Conservation (phyloP, 306 rosid genomes). For the Gillenia trifoliata region DNA sequence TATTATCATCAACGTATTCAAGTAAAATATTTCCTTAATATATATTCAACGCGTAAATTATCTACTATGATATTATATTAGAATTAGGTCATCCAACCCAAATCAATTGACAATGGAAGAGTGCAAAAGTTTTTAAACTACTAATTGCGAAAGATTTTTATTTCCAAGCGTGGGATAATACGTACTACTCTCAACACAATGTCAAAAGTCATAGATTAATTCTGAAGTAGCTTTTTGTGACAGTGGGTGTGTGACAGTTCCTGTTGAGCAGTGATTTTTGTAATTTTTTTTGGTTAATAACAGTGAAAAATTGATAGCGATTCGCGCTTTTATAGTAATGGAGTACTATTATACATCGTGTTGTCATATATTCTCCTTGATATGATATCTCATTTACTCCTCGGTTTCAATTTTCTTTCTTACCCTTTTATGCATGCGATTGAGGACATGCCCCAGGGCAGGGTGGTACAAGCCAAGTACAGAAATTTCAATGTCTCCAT, state of each 20-base stretch:
- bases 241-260: background rate
- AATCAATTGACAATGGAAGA: background rate
- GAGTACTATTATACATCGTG: conserved; percentile 23
- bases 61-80: too few species aligned
- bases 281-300: too few species aligned
- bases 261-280: background rate
- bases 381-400: conserved; percentile 11
- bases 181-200: background rate
- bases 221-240: background rate
- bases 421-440: conserved; percentile 5
- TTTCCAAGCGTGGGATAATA: background rate
- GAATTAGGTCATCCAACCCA: background rate
- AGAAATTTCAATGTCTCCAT: conserved; percentile 26
- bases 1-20: background rate
- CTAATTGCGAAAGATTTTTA: too few species aligned
- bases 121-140: too few species aligned
- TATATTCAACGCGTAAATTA: too few species aligned
- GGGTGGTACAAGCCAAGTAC: conserved; percentile 69
- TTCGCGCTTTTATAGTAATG: conserved; percentile 35
- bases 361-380: conserved; percentile 38
- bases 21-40: too few species aligned
- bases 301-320: conserved; percentile 34
- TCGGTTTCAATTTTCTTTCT: conserved; percentile 22
- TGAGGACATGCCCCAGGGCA: conserved; percentile 36
- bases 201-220: background rate